Evolutionary conservation across 176 grass and related monocot species (phyloP).

Genomic region (Carex pumila): DNA sequence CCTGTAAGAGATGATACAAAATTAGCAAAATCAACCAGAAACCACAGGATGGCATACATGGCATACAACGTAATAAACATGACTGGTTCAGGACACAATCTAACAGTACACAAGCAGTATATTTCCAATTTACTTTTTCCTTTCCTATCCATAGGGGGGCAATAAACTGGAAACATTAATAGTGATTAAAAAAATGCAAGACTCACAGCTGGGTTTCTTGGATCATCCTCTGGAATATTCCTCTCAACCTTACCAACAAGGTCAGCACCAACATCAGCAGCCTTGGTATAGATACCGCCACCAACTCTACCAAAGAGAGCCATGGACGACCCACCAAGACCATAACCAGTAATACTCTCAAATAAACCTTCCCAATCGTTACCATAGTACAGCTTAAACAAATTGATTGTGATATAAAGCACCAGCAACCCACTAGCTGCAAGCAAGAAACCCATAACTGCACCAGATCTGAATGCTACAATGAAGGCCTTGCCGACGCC

Average conservation of each 20-base stretch:
- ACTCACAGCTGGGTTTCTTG: slow-evolving; percentile 91
- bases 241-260: slow-evolving; percentile 89
- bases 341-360: slow-evolving; percentile 88
- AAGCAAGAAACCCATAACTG: slow-evolving; percentile 85
- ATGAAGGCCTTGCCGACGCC: slow-evolving; percentile 89
- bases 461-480: slow-evolving; percentile 72
- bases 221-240: slow-evolving; percentile 92
- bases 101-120: neutral
- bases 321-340: slow-evolving; percentile 92
- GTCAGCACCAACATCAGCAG: slow-evolving; percentile 88
- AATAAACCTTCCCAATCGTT: slow-evolving; percentile 89
- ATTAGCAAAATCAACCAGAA: neutral
- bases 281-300: slow-evolving; percentile 92
- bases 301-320: slow-evolving; percentile 82
- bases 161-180: neutral
- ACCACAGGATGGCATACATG: neutral
- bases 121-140: neutral
- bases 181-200: slow-evolving; percentile 1
- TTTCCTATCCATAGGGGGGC: neutral
- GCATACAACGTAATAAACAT: neutral
- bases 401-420: slow-evolving; percentile 75
- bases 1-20: slow-evolving; percentile 32
- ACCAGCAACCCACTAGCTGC: slow-evolving; percentile 73
- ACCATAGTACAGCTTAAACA: slow-evolving; percentile 76
- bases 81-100: neutral